Evolutionary conservation across 2,329 filamentous ascomycete species (phyloP).

Genomic region (Zasmidium citrigriseum): DNA sequence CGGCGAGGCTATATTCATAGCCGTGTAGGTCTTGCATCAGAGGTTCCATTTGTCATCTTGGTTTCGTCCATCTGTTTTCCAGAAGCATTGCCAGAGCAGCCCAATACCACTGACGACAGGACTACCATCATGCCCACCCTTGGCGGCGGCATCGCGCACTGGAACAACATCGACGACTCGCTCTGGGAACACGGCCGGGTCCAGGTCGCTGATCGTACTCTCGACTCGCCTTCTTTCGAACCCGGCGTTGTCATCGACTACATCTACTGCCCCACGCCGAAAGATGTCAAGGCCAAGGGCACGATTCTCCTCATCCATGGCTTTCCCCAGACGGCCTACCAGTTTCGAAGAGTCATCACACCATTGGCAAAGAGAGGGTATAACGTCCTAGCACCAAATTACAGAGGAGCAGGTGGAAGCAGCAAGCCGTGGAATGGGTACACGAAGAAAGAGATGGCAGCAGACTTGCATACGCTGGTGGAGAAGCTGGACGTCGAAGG

Average conservation of each 20-base stretch:
- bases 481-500: slow-evolving; percentile 30
- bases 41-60: too few species aligned
- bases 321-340: slow-evolving; percentile 51
- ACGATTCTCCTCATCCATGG: slow-evolving; percentile 50
- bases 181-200: slow-evolving; percentile 13
- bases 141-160: slow-evolving; percentile 9
- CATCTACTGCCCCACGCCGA: slow-evolving; percentile 23
- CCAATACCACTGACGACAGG: too few species aligned
- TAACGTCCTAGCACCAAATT: slow-evolving; percentile 19
- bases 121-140: slow-evolving; percentile 13
- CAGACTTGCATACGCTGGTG: slow-evolving; percentile 40
- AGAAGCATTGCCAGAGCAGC: too few species aligned
- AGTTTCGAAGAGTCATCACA: slow-evolving; percentile 44
- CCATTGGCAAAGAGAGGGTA: slow-evolving; percentile 37
- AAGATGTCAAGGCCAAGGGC: slow-evolving; percentile 29
- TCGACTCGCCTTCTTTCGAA: slow-evolving; percentile 13
- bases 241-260: slow-evolving; percentile 29
- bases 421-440: slow-evolving; percentile 35
- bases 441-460: slow-evolving; percentile 44
- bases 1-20: too few species aligned
- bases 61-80: too few species aligned
- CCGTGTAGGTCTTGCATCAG: too few species aligned
- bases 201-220: slow-evolving; percentile 12
- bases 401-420: slow-evolving; percentile 19
- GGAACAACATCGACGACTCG: slow-evolving; percentile 16